phyloP scores from a whole-genome alignment of 176 grass and related monocot species.

The Tillandsia fasciculata region DNA sequence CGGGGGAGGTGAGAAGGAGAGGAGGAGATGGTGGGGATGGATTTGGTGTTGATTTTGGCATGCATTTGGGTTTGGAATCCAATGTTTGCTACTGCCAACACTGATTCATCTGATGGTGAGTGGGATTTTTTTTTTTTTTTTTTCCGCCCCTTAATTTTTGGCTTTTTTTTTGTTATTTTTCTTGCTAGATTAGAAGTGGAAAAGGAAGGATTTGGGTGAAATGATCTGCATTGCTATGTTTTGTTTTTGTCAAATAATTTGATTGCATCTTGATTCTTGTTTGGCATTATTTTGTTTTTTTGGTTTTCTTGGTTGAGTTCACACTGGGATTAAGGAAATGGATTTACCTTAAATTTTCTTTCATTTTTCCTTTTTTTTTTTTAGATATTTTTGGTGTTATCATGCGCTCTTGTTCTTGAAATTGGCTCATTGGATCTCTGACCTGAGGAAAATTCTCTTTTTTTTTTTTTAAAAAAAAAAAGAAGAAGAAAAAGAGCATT shows the following conservation, averaged over 20 bases:
- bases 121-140: not conserved
- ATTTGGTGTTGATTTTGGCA: constrained; percentile 12
- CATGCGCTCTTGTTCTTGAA: not conserved
- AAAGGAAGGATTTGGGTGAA: not conserved
- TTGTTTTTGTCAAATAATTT: not conserved
- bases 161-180: constrained; percentile 3
- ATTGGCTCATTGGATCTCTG: no score
- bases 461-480: no score
- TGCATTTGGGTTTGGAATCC: constrained; percentile 34
- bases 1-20: constrained; percentile 10
- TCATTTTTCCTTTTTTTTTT: not conserved
- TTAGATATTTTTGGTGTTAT: not conserved
- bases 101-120: constrained; percentile 37
- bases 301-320: not conserved
- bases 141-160: constrained; percentile 12
- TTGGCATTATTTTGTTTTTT: not conserved
- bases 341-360: not conserved
- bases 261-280: not conserved
- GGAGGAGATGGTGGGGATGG: constrained; percentile 9
- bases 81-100: constrained; percentile 25
- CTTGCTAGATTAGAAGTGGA: constrained; percentile 2
- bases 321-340: not conserved
- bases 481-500: no score
- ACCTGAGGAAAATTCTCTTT: no score
- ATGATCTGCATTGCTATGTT: not conserved